A percentile compares a stretch with the other conserved stretches of the same genome.
These are phyloP conservation scores for Dalechampia spathulata DNA, from an alignment of 441 rosid genomes.

Conservation along the genomic window DNA sequence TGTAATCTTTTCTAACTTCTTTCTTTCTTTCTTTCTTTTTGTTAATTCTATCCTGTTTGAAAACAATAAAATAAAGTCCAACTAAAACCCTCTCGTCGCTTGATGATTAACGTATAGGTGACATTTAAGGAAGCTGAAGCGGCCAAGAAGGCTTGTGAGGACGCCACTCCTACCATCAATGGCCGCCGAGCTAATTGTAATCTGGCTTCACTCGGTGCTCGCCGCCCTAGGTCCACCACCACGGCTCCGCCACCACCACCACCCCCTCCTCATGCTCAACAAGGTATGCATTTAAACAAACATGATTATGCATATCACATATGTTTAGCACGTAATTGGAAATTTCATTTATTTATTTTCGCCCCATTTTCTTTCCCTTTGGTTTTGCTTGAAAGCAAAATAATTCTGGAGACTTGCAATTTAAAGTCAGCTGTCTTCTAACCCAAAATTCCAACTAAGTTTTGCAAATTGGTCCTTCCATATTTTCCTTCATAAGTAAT, in stretches of 20 bases:
- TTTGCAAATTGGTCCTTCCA: neutral
- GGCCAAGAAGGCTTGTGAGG: constrained; percentile 77
- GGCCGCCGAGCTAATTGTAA: constrained; percentile 95
- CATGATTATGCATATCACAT: neutral
- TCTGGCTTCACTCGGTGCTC: constrained; percentile 82
- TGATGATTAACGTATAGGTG: no score
- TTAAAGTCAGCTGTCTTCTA: neutral
- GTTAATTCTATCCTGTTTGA: no score
- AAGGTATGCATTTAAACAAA: constrained; percentile 42
- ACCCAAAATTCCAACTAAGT: neutral
- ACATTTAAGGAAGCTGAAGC: constrained; percentile 83
- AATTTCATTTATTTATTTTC: neutral
- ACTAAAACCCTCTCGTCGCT: no score
- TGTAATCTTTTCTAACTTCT: constrained; percentile 26
- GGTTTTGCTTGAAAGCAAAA: neutral
- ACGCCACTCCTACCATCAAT: constrained; percentile 66
- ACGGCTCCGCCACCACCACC: constrained; percentile 29
- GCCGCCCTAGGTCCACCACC: constrained; percentile 49
- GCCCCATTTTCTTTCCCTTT: neutral
- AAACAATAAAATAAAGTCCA: no score
- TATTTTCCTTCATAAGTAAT: no score
- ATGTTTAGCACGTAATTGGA: neutral
- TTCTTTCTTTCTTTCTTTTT: neutral
- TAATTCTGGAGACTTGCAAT: neutral
- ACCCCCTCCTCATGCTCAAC: constrained; percentile 31